Base-by-base conservation (phyloP, 1,284 basidiomycete genomes). In the Apiotrichum brassicae region DNA sequence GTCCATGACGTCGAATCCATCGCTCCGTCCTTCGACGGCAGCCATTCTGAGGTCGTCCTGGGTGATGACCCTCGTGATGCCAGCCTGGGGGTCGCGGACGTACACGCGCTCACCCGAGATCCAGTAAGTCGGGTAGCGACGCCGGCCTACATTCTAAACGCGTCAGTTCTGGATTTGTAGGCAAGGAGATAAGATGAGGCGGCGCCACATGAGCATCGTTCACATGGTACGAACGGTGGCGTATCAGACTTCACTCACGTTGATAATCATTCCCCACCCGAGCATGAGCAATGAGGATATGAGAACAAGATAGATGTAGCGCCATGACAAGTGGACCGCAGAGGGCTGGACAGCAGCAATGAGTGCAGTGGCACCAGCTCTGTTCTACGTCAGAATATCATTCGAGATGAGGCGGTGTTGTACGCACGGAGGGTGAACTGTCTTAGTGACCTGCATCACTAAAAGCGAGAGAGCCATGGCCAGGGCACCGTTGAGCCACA, bases 401-500 rank as follows among this genome's bases (percentile, higher is more conserved):
- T 13, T 3, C 6, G 7, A 19, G 16, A 14, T 4, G 3, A 40
- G 6, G 6, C 23, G 14, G 11, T 5, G 16, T 18, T n/a, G 9
- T 0, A 59, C 66, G 63, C 34, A 68, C 62, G 83, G 82, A 5
- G 82, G 82, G 62, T 84, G 82, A 1, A 77, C 77, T 0, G 80
- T 81, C 1, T 72, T 71, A 1, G 81, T 81, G 26, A 82, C 71
- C 59, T 82, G 76, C 79, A 81, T 81, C 4, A 75, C 65, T 4
- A 81, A 76, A 26, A 82, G 65, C 18, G 80, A 64, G 9, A 75
- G 62, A 0, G 80, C 78, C 56, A 79, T 79, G 1, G 77, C 70
- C 6, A 83, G 66, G 0, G 79, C 80, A 4, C 76, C 82, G 40
- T 79, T 78, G 19, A 83, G 67, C 79, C 81, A 83, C 32, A 75